These are phyloP conservation scores for Saccharomycopsis malanga DNA, from an alignment of 805 yeast genomes.

Conservation along the genomic window DNA sequence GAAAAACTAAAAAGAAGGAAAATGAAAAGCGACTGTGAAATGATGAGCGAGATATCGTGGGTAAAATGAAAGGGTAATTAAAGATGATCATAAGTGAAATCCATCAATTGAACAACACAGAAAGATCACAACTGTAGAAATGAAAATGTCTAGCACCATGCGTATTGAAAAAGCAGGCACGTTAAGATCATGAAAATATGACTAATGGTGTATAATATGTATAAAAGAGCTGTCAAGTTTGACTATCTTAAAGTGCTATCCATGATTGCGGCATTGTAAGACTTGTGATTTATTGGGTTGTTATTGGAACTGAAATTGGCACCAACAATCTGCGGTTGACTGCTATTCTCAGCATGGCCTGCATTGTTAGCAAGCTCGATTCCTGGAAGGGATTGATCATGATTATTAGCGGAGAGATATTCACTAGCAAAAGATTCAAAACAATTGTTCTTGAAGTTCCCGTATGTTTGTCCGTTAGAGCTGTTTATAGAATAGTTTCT, in stretches of 20 bases:
- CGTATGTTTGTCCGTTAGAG: constrained; percentile 7
- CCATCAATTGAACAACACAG: too few species aligned
- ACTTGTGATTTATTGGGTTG: not conserved
- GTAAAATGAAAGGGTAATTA: not conserved
- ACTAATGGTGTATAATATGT: not conserved
- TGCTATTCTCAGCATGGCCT: too few species aligned
- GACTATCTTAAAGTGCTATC: constrained; percentile 8
- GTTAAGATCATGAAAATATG: not conserved
- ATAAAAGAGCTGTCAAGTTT: not conserved
- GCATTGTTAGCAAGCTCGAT: not conserved
- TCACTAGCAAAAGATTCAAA: constrained; percentile 2
- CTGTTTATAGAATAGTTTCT: not conserved
- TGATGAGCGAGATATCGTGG: not conserved
- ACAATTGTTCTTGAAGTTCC: constrained; percentile 1
- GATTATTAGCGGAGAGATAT: not conserved
- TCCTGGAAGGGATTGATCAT: too few species aligned
- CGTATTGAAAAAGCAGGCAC: not conserved
- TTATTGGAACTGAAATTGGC: constrained; percentile 12
- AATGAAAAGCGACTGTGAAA: not conserved
- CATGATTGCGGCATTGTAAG: constrained; percentile 14
- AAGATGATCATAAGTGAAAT: too few species aligned
- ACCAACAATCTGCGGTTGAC: not conserved
- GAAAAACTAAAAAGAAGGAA: not conserved
- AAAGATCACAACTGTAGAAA: not conserved
- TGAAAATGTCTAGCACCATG: not conserved